Percentiles rank a stretch among this genome's conserved stretches.
Evolutionary conservation across 805 yeast species (phyloP).

Genomic region (Vanderwaltozyma polyspora): DNA sequence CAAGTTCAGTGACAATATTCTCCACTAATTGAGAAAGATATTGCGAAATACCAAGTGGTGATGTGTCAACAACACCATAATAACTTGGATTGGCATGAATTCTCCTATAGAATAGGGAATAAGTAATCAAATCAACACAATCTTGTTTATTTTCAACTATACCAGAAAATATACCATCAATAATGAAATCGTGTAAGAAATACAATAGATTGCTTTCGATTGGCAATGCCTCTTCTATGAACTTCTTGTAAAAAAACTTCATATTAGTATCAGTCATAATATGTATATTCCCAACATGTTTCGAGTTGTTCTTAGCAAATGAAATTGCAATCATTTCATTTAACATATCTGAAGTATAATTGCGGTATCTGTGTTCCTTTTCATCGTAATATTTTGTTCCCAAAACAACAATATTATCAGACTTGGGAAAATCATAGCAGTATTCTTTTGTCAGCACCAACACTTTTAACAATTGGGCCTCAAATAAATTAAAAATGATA

Average conservation of each 20-base stretch:
- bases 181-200: conserved; percentile 52
- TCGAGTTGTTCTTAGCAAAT: conserved; percentile 17
- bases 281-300: conserved; percentile 34
- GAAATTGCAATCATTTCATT: conserved; percentile 53
- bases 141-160: conserved; percentile 63
- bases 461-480: conserved; percentile 39
- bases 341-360: conserved; percentile 54
- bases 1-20: conserved; percentile 49
- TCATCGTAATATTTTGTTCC: conserved; percentile 70
- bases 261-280: conserved; percentile 48
- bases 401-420: conserved; percentile 47
- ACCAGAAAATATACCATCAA: conserved; percentile 61
- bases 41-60: conserved; percentile 64
- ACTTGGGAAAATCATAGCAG: conserved; percentile 37
- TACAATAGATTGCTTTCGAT: conserved; percentile 64
- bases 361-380: conserved; percentile 55
- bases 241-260: conserved; percentile 55
- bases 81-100: conserved; percentile 75
- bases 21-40: conserved; percentile 80
- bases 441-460: conserved; percentile 55
- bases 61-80: conserved; percentile 62
- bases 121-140: conserved; percentile 85
- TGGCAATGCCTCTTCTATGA: conserved; percentile 66
- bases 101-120: conserved; percentile 71
- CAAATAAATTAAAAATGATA: conserved; percentile 44